Base-by-base conservation (phyloP, 768 basidiomycete genomes). In the Pleurotus sapidus region DNA sequence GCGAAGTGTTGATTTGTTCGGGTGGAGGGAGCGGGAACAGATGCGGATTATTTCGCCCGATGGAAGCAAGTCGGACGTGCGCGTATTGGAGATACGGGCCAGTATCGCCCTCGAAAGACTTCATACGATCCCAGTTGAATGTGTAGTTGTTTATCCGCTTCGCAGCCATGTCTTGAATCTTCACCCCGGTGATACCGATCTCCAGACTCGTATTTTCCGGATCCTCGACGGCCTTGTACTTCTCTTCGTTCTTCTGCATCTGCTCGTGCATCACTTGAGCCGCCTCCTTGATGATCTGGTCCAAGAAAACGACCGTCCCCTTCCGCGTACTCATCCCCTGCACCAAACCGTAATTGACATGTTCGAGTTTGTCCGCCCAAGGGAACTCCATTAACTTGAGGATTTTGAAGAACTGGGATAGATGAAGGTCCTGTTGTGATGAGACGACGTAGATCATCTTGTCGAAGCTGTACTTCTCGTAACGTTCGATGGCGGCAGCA, bases 1-100 rank as follows among this genome's bases (percentile, higher is more conserved):
- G 77, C 1, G 76, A 72, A 6, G 84, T 83, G 64, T 88, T 75
- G 69, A 96, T 88, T 60, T 86, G 71, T n/a, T 83, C 75, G 7
- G 84, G 82, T 0, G 81, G 70, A 0, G 91, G 90, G 8, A 93
- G 84, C 17, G 93, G 88, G 40, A 91, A 74, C 27, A 95, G 86
- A 57, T 91, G 82, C 1, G 93, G 92, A 72, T 95, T 95, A 73
- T 96, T 95, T 57, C 95, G 91, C 63, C 85, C 86, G 67, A 98
- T 88, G 1, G 95, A 97, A 5, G 89, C 83, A 27, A 98, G 78
- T 17, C 95, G 91, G 63, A 95, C 95, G 74, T 97, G 95, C 0
- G 94, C 93, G 70, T 98, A 98, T 77, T 98, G 95, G 24, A 98
- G 84, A 76, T 97, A 98, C 0, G 94, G 93, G 1, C 93, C 93